Evolutionary conservation across 768 basidiomycete genomes (phyloP).

Genomic region (Lactarius hatsudake): DNA sequence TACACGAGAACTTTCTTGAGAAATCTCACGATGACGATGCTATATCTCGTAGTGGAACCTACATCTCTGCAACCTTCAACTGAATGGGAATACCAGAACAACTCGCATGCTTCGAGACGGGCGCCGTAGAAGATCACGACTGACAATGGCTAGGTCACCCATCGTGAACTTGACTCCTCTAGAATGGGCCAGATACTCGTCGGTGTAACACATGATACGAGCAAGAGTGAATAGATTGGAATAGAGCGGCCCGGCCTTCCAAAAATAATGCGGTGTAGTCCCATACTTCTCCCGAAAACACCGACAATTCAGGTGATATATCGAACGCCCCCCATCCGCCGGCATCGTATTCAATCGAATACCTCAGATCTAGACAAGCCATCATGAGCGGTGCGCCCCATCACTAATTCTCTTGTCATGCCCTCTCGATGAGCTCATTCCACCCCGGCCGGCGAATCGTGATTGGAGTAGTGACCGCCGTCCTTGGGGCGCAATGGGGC

Average conservation of each 20-base stretch:
- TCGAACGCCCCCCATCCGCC: background rate
- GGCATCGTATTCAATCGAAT: conserved; percentile 7
- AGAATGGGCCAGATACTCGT: background rate
- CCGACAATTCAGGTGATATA: background rate
- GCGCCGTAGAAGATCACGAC: background rate
- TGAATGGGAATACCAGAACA: background rate
- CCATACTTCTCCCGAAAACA: background rate
- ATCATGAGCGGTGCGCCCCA: conserved; percentile 12
- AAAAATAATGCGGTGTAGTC: background rate
- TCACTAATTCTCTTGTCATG: background rate
- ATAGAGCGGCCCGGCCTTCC: conserved; percentile 8
- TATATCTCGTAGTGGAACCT: conserved; percentile 2
- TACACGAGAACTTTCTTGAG: background rate
- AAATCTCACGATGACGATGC: background rate
- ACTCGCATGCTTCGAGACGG: background rate
- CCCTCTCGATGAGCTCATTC: background rate
- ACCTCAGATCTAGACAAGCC: background rate
- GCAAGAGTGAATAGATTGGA: background rate
- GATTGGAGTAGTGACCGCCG: conserved; percentile 54
- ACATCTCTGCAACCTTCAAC: background rate
- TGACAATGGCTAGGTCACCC: background rate
- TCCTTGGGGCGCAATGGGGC: conserved; percentile 89
- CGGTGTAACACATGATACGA: background rate
- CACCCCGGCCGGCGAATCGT: background rate
- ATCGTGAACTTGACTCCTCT: background rate